Conservation (phyloP, 441 rosid genomes). For the Kokia cookei region DNA sequence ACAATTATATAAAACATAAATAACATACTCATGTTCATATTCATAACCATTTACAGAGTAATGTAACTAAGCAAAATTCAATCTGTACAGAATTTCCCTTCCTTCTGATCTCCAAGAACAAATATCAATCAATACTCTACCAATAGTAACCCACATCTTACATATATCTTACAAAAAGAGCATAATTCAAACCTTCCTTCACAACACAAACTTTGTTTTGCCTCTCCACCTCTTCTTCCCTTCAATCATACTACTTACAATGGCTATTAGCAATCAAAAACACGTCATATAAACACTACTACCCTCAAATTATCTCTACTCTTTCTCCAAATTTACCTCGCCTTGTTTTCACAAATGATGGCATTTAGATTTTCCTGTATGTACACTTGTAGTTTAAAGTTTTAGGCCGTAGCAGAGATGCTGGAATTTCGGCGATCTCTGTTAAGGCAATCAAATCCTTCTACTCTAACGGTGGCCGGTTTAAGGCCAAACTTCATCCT, state of each 20-base stretch:
- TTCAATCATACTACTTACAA: conserved; percentile 28
- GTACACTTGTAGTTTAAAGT: conserved; percentile 37
- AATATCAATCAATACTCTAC: conserved; percentile 11
- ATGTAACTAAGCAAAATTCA: conserved; percentile 14
- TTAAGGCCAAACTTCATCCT: conserved; percentile 71
- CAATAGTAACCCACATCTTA: conserved; percentile 8
- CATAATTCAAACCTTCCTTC: conserved; percentile 7
- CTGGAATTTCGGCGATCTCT: conserved; percentile 89
- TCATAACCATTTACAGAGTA: conserved; percentile 21
- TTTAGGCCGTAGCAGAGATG: conserved; percentile 94
- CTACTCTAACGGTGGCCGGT: conserved; percentile 91
- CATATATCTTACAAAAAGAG: conserved; percentile 25
- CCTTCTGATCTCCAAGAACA: conserved; percentile 18
- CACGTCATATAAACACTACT: conserved; percentile 26
- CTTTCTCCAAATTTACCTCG: conserved; percentile 25
- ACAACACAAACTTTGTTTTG: conserved; percentile 11
- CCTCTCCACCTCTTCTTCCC: conserved; percentile 2
- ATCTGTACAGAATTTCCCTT: conserved; percentile 28
- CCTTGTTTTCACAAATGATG: conserved; percentile 13
- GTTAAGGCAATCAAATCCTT: conserved; percentile 95
- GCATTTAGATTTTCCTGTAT: conserved; percentile 39
- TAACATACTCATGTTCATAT: not conserved
- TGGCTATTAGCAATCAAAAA: conserved; percentile 15
- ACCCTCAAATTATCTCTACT: not conserved
- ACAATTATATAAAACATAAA: not conserved